Percentiles rank a stretch among this genome's conserved stretches.
Evolutionary conservation across 306 rosid genomes (phyloP).

Genomic region (Cyclanthera cordifolia): DNA sequence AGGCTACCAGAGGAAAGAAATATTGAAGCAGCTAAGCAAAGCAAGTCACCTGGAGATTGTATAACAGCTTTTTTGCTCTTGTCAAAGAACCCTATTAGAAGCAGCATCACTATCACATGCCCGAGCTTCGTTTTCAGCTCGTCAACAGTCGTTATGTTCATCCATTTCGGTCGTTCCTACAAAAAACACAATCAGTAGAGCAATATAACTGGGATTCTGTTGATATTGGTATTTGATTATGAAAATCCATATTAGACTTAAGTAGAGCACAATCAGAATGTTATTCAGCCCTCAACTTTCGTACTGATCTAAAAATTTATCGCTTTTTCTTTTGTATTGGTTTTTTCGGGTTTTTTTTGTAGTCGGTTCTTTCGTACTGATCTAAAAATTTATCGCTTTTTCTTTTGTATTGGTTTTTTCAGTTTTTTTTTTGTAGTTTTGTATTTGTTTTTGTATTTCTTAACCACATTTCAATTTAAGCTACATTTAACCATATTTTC

Average conservation of each 20-base stretch:
- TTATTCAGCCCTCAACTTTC: neutral
- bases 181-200: too few species aligned
- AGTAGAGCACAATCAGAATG: neutral
- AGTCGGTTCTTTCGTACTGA: too few species aligned
- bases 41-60: conserved; percentile 65
- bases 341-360: too few species aligned
- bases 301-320: too few species aligned
- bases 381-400: too few species aligned
- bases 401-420: too few species aligned
- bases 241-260: neutral
- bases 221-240: neutral
- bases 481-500: too few species aligned
- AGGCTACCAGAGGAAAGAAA: conserved; percentile 76
- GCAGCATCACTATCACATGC: conserved; percentile 93
- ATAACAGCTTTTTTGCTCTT: conserved; percentile 68
- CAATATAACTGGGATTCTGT: neutral
- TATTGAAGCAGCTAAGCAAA: conserved; percentile 67
- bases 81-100: conserved; percentile 73
- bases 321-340: too few species aligned
- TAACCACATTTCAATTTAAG: too few species aligned
- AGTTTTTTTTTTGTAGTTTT: too few species aligned
- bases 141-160: conserved; percentile 51
- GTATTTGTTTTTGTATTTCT: too few species aligned
- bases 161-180: conserved; percentile 89
- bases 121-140: conserved; percentile 91